These are phyloP conservation scores for Penicillium freii DNA, from an alignment of 2,329 filamentous ascomycete genomes.

Conservation along the genomic window DNA sequence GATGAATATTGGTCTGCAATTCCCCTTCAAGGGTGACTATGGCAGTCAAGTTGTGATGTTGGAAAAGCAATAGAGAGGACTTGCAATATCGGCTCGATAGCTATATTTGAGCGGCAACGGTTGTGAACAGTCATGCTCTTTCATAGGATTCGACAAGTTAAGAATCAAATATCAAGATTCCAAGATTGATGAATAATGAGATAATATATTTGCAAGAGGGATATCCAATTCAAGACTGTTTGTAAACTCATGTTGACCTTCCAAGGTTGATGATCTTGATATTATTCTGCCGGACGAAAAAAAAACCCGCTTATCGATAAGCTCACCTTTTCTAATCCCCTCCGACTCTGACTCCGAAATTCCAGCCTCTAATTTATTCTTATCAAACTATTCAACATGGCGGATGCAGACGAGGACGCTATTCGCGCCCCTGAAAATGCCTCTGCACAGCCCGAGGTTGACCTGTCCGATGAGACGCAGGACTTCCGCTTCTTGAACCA, in stretches of 20 bases:
- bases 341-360: constrained; percentile 11
- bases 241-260: neutral
- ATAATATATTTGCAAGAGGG: neutral
- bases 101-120: neutral
- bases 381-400: constrained; percentile 32
- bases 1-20: constrained; percentile 62
- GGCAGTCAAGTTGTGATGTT: constrained; percentile 58
- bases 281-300: neutral
- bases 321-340: constrained; percentile 10
- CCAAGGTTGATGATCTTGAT: neutral
- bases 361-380: neutral
- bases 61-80: constrained; percentile 41
- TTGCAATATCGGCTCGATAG: neutral
- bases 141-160: neutral
- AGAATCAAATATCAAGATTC: neutral
- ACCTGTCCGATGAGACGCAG: constrained; percentile 74
- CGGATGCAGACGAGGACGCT: constrained; percentile 46
- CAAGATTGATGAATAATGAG: too few relatives aligned
- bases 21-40: constrained; percentile 54
- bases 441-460: constrained; percentile 52
- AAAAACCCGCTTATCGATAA: constrained; percentile 25
- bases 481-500: constrained; percentile 75
- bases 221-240: neutral
- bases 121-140: neutral
- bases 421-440: constrained; percentile 33